Evolutionary conservation across 1,284 basidiomycete species (phyloP), one percentile per base, ranked within the genome.

Genomic region (Grifola frondosa): DNA sequence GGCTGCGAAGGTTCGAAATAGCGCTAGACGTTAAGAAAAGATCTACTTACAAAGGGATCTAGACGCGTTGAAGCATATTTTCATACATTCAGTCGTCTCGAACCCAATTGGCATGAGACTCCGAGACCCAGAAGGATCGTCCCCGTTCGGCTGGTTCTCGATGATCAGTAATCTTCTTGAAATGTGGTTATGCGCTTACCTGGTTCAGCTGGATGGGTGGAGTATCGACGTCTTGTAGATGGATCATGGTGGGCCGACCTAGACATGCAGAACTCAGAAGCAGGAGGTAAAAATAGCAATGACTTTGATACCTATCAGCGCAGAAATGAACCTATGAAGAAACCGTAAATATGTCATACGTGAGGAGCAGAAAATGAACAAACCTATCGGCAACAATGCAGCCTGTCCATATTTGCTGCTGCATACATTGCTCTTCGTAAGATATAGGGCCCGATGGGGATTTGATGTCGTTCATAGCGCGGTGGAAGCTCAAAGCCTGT

Each of bases 61-160:
- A 9, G 80, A 78, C 3, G 81, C 81, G 50, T 80, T 84, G 69
- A 89, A 89, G 59, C 82, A 86, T 17, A 83, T 80, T n/a, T 88
- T 21, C 11, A 38, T n/a, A n/a, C n/a, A n/a, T n/a, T n/a, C 32
- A 20, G 32, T 40, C 20, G 26, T 36, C 23, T 48, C 37, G 19
- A 17, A 31, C n/a, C 30, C 6, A 6, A 31, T 6, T n/a, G 6
- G 30, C 13, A 13, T 7, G 19, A 17, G 6, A 31, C n/a, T 6
- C 10, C 26, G 26, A 28, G 9, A 28, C n/a, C 30, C 6, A 31
- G 30, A 31, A 31, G 6, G 19, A 11, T 21, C 25, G 11, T 12
- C 6, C 12, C 6, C 23, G 21, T 13, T 13, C 13, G 21, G 21
- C 24, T 9, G 16, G 34, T 43, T 21, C 30, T n/a, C 36, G 7